Percentiles rank a stretch among this genome's conserved stretches.
phyloP scores from a whole-genome alignment of 2,329 filamentous ascomycete species.

The Lasiodiplodia sp. region DNA sequence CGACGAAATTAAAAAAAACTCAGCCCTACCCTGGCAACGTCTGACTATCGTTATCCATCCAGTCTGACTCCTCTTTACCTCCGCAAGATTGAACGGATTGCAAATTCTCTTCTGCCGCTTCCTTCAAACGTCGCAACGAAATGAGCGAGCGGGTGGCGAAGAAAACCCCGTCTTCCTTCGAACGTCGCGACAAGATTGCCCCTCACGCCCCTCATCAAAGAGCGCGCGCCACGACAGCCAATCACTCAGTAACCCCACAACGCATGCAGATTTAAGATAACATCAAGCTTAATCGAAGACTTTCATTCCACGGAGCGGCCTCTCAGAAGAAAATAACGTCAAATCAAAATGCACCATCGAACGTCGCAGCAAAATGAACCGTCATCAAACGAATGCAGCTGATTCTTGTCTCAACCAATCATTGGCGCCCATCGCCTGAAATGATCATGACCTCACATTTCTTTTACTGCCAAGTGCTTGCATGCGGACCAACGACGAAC shows the following conservation, averaged over 20 bases:
- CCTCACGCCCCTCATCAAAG: conserved; percentile 5
- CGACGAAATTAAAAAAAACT: not conserved
- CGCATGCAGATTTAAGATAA: not conserved
- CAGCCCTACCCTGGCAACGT: not conserved
- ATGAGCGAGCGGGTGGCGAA: not conserved
- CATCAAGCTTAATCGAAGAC: not conserved
- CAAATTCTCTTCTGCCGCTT: not conserved
- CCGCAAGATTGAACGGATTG: not conserved
- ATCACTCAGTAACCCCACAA: not conserved
- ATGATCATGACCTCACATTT: not conserved
- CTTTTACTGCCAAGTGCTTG: not conserved
- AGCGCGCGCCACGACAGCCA: not conserved
- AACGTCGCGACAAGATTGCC: conserved; percentile 8
- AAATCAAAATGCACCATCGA: not conserved
- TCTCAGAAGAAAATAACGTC: not conserved
- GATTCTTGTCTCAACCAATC: not conserved
- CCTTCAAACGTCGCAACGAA: not conserved
- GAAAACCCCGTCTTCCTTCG: not conserved
- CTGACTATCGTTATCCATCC: not conserved
- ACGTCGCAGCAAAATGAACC: conserved; percentile 12
- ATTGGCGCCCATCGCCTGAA: not conserved
- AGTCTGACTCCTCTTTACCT: not conserved
- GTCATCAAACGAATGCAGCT: not conserved
- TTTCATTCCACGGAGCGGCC: not conserved
- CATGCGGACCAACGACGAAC: too few species aligned